Evolutionary conservation across 768 basidiomycete genomes (phyloP).

Genomic region (Calocybe indica): DNA sequence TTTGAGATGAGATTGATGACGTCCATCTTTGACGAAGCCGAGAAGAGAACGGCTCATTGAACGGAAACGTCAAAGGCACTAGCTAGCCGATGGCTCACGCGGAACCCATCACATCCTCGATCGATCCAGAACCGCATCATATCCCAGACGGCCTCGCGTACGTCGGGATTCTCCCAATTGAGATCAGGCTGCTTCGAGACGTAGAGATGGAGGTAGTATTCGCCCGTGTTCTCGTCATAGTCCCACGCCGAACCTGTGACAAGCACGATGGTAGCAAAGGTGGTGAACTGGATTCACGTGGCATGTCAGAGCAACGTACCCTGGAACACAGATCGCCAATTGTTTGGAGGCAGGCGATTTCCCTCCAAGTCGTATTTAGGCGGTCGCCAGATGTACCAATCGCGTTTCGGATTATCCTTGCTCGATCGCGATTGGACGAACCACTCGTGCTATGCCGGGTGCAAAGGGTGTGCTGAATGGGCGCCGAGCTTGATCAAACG

Average conservation of each 20-base stretch:
- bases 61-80: no score
- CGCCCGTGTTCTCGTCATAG: slow-evolving; percentile 54
- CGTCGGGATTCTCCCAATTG: slow-evolving; percentile 69
- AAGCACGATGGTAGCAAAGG: no score
- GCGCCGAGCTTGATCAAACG: background rate
- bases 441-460: slow-evolving; percentile 56
- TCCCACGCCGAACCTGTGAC: slow-evolving; percentile 64
- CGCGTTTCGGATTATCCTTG: slow-evolving; percentile 52
- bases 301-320: slow-evolving; percentile 24
- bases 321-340: slow-evolving; percentile 67
- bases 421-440: slow-evolving; percentile 51
- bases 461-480: background rate
- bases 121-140: slow-evolving; percentile 73
- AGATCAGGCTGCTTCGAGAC: slow-evolving; percentile 65
- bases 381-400: slow-evolving; percentile 76
- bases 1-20: slow-evolving; percentile 69
- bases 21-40: slow-evolving; percentile 43
- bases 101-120: slow-evolving; percentile 70
- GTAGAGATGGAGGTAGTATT: slow-evolving; percentile 73
- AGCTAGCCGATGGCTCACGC: slow-evolving; percentile 33
- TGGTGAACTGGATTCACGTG: background rate
- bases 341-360: slow-evolving; percentile 58
- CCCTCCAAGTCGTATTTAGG: slow-evolving; percentile 48
- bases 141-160: slow-evolving; percentile 54
- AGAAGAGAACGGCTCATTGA: no score